phyloP scores from a whole-genome alignment of 2,329 filamentous ascomycete species.

The Colletotrichum sansevieriae region DNA sequence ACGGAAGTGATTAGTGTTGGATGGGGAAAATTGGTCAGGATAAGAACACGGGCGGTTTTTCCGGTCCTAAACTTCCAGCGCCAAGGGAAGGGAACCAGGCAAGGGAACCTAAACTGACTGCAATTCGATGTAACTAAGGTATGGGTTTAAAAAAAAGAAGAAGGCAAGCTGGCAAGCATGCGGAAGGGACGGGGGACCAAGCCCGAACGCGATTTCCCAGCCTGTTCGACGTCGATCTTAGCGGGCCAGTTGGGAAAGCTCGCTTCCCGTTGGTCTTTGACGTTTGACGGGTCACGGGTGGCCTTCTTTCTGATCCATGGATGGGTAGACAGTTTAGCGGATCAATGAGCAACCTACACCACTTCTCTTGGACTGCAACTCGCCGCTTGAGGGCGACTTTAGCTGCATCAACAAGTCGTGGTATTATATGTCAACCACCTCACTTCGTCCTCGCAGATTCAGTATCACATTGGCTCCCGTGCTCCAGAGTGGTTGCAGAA shows the following conservation, averaged over 20 bases:
- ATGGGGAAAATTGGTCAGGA: conserved; percentile 12
- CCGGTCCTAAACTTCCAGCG: conserved; percentile 14
- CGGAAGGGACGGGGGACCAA: conserved; percentile 9
- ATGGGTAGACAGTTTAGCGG: background rate
- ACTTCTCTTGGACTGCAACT: background rate
- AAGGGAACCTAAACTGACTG: background rate
- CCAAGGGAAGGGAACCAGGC: conserved; percentile 12
- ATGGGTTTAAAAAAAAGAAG: background rate
- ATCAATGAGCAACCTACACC: conserved; percentile 16
- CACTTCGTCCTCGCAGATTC: background rate
- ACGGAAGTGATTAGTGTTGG: background rate
- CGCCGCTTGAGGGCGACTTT: background rate
- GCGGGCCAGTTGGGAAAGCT: conserved; percentile 4
- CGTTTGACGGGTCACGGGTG: too few species aligned
- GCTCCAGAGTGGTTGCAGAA: conserved; percentile 2
- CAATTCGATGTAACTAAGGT: too few species aligned
- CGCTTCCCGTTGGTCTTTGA: too few species aligned
- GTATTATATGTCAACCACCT: background rate
- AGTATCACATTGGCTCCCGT: background rate
- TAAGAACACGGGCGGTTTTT: conserved; percentile 25
- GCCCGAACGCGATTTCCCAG: conserved; percentile 29
- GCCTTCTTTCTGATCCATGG: too few species aligned
- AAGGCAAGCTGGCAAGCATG: background rate
- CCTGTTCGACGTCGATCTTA: conserved; percentile 10
- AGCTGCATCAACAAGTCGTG: background rate